Base-by-base conservation (phyloP, 192 early-diverging fungal genomes). In the Umbelopsis isabellina region DNA sequence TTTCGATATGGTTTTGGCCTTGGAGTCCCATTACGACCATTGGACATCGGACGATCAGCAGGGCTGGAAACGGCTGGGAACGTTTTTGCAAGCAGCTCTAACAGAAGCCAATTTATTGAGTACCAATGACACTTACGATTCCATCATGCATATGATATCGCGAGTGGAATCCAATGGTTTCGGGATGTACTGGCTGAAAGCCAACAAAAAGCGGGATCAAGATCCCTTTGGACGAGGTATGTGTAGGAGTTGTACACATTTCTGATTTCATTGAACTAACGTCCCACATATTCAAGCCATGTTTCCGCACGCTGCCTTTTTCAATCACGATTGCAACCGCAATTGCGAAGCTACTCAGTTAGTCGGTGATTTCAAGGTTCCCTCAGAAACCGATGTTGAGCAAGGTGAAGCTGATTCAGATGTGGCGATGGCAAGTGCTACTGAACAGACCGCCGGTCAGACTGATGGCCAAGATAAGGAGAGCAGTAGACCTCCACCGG, bases 141-240 rank as follows among this genome's bases (percentile, higher is more conserved):
- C 85, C 47, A 68, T 92, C 23, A 82, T 91, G 75, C 72, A 83
- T 55, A 50, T 91, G 67, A 79, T 90, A 50, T 85, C 83, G 30
- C 65, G 72, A 20, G 78, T 91, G 46, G 91, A 92, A 66, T 85
- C 83, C 68, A 92, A 91, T 76, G 88, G 86, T 1, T 92, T 92
- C 80, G 91, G 91, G 3, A 72, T 92, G 49, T 91, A 81, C 82
- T 74, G 79, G 55, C 66, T 72, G 7, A 79, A 74, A 27, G 77
- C 65, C 21, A 46, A 35, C 45, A 72, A 72, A 23, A 71, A 58
- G n/a, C 53, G 50, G 16, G 53, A 27, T 33, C 52, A 16, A 27
- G 66, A 64, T 49, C 49, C 18, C 46, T 82, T 82, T 51, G 83
- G 83, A 20, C 73, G 83, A 80, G 83, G 83, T 82, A 75, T 27